Percentiles rank a stretch among this genome's conserved stretches.
Evolutionary conservation across 1,139 yeast species (phyloP).

Genomic region (Zhuliangozyma parablackwelliae): DNA sequence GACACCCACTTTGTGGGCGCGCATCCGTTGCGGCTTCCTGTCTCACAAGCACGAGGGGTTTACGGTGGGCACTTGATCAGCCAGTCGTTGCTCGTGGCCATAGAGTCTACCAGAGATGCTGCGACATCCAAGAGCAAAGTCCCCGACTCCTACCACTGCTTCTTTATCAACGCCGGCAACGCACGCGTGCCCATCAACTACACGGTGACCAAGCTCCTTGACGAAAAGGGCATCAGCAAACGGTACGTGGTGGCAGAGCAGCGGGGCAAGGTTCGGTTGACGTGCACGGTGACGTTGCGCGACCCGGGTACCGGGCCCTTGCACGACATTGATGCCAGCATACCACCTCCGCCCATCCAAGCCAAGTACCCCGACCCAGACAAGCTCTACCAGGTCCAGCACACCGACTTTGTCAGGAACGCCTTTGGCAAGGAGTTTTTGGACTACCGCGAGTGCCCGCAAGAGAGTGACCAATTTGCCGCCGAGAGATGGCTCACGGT

Average conservation of each 20-base stretch:
- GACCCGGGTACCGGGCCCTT: constrained; percentile 13
- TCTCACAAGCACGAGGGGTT: constrained; percentile 60
- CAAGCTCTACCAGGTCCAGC: constrained; percentile 25
- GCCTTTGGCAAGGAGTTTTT: constrained; percentile 38
- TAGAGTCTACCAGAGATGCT: constrained; percentile 29
- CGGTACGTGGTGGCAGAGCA: constrained; percentile 28
- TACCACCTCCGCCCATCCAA: constrained; percentile 17
- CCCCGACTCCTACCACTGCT: constrained; percentile 39
- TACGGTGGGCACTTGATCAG: constrained; percentile 80
- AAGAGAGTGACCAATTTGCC: constrained; percentile 27
- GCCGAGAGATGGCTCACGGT: constrained; percentile 42
- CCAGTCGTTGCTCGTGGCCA: constrained; percentile 65
- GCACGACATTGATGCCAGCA: constrained; percentile 11
- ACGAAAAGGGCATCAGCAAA: constrained; percentile 21
- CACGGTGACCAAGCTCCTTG: constrained; percentile 50
- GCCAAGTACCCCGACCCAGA: constrained; percentile 27
- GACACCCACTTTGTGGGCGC: constrained; percentile 31
- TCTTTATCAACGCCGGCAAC: constrained; percentile 46
- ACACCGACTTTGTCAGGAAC: constrained; percentile 37
- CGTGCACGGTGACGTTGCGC: constrained; percentile 28
- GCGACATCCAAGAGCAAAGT: constrained; percentile 17
- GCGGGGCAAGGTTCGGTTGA: constrained; percentile 22
- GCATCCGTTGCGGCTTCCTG: constrained; percentile 34
- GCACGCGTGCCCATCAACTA: constrained; percentile 49
- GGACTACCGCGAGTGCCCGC: constrained; percentile 30